Conservation (phyloP, 169 alveolate species). For the Plasmodium cynomolgi region DNA sequence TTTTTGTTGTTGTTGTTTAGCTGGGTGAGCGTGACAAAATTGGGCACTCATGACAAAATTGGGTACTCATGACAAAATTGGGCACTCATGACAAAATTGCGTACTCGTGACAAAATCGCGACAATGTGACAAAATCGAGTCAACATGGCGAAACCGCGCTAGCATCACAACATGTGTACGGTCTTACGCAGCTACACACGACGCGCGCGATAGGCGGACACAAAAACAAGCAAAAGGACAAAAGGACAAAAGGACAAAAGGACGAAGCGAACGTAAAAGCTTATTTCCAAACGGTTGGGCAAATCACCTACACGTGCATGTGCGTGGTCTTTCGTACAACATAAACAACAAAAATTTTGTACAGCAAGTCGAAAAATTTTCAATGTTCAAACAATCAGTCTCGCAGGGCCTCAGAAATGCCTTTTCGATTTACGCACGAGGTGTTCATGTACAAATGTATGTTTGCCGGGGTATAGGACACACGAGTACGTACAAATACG, state of each 20-base stretch:
- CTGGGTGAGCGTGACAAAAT: not conserved
- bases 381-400: not conserved
- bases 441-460: not conserved
- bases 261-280: not conserved
- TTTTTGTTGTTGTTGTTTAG: not conserved
- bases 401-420: not conserved
- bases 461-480: not conserved
- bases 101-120: not conserved
- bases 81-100: not conserved
- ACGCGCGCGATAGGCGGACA: not conserved
- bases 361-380: not conserved
- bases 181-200: not conserved
- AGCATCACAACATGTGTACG: not conserved
- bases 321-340: not conserved
- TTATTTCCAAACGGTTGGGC: not conserved
- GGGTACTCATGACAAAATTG: not conserved
- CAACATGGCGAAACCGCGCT: not conserved
- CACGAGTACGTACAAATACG: not conserved
- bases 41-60: not conserved
- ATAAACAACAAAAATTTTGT: not conserved
- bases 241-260: constrained; percentile 4
- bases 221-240: not conserved
- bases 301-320: not conserved
- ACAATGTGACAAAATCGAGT: not conserved
- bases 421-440: not conserved